These are phyloP conservation scores for Rhizophora mangle DNA, from an alignment of 345 rosid genomes.

Conservation along the genomic window DNA sequence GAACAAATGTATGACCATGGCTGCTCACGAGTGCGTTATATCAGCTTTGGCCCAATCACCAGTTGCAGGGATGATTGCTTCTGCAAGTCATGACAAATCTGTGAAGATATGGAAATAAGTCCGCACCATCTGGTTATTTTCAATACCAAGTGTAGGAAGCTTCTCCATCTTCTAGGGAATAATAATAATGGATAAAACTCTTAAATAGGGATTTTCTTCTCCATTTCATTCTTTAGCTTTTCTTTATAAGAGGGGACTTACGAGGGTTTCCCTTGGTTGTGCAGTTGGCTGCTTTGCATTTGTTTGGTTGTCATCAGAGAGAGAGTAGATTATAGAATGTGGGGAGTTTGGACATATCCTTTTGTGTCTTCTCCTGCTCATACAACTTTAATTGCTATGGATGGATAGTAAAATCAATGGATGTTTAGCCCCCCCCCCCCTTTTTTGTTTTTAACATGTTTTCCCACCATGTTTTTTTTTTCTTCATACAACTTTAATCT, in stretches of 20 bases:
- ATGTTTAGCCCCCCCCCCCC: no score
- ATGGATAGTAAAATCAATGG: no score
- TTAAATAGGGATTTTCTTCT: not conserved
- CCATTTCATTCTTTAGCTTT: conserved; percentile 1
- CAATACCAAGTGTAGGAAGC: not conserved
- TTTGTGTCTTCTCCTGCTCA: no score
- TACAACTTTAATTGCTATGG: no score
- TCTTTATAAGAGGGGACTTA: not conserved
- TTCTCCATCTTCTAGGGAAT: not conserved
- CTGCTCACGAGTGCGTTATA: conserved; percentile 35
- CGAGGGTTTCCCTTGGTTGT: no score
- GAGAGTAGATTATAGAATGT: no score
- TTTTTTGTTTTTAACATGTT: no score
- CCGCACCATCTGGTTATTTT: not conserved
- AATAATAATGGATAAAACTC: not conserved
- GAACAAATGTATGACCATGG: conserved; percentile 25
- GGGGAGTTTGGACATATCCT: no score
- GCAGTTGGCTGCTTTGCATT: no score
- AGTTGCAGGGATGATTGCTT: conserved; percentile 28
- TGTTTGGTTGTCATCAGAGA: no score
- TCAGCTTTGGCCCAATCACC: conserved; percentile 33
- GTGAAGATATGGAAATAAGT: conserved; percentile 38
- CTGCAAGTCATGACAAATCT: conserved; percentile 30
- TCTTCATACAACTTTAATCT: no score
- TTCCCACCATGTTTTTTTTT: no score